Conservation (phyloP, 805 yeast species). For the Vanderwaltozyma polyspora region DNA sequence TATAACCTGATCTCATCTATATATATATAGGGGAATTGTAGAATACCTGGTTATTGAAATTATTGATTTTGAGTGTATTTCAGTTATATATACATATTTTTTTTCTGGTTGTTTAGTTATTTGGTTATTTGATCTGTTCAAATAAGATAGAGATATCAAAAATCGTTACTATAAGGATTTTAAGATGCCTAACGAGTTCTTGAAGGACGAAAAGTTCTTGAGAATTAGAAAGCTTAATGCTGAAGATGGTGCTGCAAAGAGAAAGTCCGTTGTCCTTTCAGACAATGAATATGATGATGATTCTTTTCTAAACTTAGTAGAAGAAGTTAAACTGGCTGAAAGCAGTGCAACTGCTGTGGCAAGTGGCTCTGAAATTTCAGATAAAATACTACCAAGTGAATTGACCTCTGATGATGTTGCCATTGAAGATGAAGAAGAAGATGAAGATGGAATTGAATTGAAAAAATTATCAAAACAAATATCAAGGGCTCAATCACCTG, state of each 20-base stretch:
- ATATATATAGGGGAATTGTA: too few species aligned
- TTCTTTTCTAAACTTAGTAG: neutral
- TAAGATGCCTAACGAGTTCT: constrained; percentile 15
- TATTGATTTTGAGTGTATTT: too few species aligned
- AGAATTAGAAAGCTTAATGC: constrained; percentile 19
- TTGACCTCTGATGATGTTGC: neutral
- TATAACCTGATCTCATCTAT: too few species aligned
- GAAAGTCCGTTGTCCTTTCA: constrained; percentile 6
- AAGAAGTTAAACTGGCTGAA: neutral
- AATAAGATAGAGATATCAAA: too few species aligned
- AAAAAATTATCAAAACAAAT: neutral
- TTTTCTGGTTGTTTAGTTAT: too few species aligned
- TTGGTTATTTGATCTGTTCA: too few species aligned
- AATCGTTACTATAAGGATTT: too few species aligned
- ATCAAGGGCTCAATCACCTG: neutral
- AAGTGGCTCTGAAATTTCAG: neutral
- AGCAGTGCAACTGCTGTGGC: neutral
- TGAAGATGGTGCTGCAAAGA: constrained; percentile 5
- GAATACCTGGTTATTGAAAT: too few species aligned
- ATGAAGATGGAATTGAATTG: neutral
- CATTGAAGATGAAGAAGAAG: neutral
- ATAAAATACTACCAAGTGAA: neutral
- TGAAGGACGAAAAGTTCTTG: constrained; percentile 17
- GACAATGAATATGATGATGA: constrained; percentile 1
- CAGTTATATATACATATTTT: too few species aligned